Percentiles rank a stretch among this genome's conserved stretches.
phyloP scores from a whole-genome alignment of 2,329 filamentous ascomycete genomes.

The Nigrospora osmanthi region DNA sequence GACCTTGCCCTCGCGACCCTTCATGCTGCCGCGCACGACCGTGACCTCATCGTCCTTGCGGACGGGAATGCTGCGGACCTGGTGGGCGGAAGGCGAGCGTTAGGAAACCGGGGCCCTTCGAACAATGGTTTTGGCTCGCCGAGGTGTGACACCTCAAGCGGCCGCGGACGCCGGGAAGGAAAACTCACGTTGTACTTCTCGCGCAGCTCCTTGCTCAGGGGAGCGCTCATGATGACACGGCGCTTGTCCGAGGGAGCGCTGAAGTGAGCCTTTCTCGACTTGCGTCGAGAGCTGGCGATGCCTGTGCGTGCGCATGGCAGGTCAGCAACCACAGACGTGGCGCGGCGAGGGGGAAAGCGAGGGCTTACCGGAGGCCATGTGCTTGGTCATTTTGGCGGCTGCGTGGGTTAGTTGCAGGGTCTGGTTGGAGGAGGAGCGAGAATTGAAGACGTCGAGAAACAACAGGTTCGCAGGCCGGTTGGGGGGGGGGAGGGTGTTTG shows the following conservation, averaged over 20 bases:
- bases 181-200: slow-evolving; percentile 93
- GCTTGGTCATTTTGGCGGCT: slow-evolving; percentile 22
- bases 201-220: slow-evolving; percentile 91
- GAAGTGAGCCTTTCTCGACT: slow-evolving; percentile 99
- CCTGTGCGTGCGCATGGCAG: slow-evolving; percentile 7
- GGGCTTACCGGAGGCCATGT: slow-evolving; percentile 16
- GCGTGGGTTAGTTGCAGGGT: slow-evolving; percentile 1
- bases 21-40: slow-evolving; percentile 88
- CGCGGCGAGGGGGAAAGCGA: not conserved
- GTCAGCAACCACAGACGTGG: not conserved
- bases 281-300: slow-evolving; percentile 65
- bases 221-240: slow-evolving; percentile 94
- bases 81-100: slow-evolving; percentile 1
- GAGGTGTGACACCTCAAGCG: too few relatives aligned
- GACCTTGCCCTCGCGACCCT: slow-evolving; percentile 98
- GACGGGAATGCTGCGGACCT: slow-evolving; percentile 94
- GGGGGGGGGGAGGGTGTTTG: not conserved
- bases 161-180: not conserved
- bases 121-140: not conserved
- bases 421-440: not conserved
- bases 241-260: slow-evolving; percentile 87
- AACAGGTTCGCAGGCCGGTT: too few relatives aligned
- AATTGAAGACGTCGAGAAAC: not conserved
- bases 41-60: slow-evolving; percentile 95
- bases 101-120: not conserved